Evolutionary conservation across 345 rosid species (phyloP), one percentile per base, ranked within the genome.

Genomic region (Dovyalis caffra): DNA sequence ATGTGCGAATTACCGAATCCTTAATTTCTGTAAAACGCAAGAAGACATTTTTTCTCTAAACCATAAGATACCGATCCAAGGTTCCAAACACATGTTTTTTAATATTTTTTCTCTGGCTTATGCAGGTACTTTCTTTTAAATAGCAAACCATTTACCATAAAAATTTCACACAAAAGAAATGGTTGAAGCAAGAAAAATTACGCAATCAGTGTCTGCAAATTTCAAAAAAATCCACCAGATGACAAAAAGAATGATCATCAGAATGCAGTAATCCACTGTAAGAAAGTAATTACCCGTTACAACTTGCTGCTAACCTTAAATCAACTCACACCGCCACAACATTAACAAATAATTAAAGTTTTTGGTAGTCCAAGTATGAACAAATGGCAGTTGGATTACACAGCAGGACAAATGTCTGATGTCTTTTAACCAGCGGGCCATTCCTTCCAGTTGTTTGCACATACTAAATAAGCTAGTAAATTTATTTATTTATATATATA

Each of bases 341-440:
- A 33, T 32, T 15, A 58, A 28, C 74, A 49, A n/a, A 68, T 32
- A 26, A 62, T 69, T 47, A 47, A 33, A n/a, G 49, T 5, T 21
- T 12, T n/a, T 12, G 40, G n/a, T 40, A 51, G 15, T 43, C 2
- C 63, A 62, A 68, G 60, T 38, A 40, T 68, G n/a, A 57, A 80
- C 84, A 85, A 72, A 56, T 73, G 84, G 82, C 83, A 64, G 56
- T 16, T 70, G 56, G 47, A 31, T 77, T 65, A 4, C 72, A 43
- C 4, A 63, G 34, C 33, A 68, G 67, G 81, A 82, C 84, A 76
- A 74, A 70, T 76, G 82, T 77, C 69, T 74, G n/a, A n/a, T n/a
- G n/a, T n/a, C n/a, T n/a, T n/a, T 75, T 78, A 73, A 31, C 81
- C 56, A 20, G 76, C 66, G 77, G 80, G 80, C 60, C 87, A 58